Evolutionary conservation across 768 basidiomycete genomes (phyloP), one percentile per base, ranked within the genome.

Genomic region (Naganishia kalamii): DNA sequence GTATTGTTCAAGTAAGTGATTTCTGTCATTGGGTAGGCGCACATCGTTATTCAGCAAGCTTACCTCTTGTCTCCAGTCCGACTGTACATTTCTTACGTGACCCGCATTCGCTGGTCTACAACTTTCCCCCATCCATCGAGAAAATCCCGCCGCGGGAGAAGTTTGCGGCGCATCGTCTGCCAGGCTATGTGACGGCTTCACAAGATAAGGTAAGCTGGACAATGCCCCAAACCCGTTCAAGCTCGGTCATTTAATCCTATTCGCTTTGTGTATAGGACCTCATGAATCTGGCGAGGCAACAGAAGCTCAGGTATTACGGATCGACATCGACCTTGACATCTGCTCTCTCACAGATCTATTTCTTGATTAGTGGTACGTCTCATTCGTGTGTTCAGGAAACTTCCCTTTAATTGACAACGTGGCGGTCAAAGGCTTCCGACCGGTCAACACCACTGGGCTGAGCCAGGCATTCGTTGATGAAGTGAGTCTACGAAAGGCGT

Each of bases 81-180:
- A 89, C 90, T 11, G 87, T 93, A 0, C 89, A 92, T 70, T 90
- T 90, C 87, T 79, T 96, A 1, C 85, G 86, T 71, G 92, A 98
- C 73, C 89, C 90, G 0, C 82, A 88, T 19, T 88, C 91, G 0
- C 82, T 85, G 5, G 87, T 90, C 15, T 93, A 89, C 79, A 93
- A 93, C 72, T 97, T 91, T 73, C 77, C 85, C 11, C 84, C 86
- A 3, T 84, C 82, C 73, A 79, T 96, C 4, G 84, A 89, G 77
- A 75, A 78, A 1, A 84, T 99, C 49, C 90, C 92, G 0, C 80
- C 84, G 64, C 85, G 92, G 5, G 84, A 82, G 4, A 86, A 92
- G 49, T 97, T 97, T 71, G 91, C 87, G 7, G 96, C 91, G 65
- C 86, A 89, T 59, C 84, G 88, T 1, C 75, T 92, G 0, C 80